phyloP scores from a whole-genome alignment of 2,329 filamentous ascomycete genomes.

The Colletotrichum sp. region DNA sequence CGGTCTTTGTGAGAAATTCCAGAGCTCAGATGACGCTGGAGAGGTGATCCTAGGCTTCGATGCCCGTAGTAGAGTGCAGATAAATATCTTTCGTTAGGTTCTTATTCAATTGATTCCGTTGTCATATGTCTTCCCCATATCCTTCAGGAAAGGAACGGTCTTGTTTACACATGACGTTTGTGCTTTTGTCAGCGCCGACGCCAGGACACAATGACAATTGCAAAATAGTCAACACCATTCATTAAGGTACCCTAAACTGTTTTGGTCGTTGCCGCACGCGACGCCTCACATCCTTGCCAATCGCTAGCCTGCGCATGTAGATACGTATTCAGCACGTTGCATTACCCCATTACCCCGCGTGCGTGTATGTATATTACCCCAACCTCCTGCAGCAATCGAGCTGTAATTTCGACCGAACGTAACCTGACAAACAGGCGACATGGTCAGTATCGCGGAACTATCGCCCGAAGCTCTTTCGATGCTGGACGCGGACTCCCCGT shows the following conservation, averaged over 20 bases:
- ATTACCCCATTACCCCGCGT: background rate
- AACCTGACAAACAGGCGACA: background rate
- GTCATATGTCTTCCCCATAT: background rate
- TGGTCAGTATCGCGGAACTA: background rate
- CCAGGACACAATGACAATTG: background rate
- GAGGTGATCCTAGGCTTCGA: background rate
- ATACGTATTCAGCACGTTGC: background rate
- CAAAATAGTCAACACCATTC: background rate
- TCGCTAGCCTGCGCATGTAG: background rate
- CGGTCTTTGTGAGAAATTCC: background rate
- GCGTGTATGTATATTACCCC: background rate
- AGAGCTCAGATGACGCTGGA: background rate
- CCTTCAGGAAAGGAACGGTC: background rate
- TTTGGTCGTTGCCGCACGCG: background rate
- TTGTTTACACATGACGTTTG: background rate
- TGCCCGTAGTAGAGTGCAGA: background rate
- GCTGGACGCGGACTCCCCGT: background rate
- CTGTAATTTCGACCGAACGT: background rate
- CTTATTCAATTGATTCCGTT: background rate
- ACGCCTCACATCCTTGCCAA: background rate
- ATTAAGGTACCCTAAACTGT: background rate
- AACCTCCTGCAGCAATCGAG: background rate
- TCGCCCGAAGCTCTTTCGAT: background rate
- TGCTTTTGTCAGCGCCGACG: background rate
- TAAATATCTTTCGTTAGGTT: background rate